These are phyloP conservation scores for Linum trigynum DNA, from an alignment of 345 rosid genomes.

Conservation along the genomic window DNA sequence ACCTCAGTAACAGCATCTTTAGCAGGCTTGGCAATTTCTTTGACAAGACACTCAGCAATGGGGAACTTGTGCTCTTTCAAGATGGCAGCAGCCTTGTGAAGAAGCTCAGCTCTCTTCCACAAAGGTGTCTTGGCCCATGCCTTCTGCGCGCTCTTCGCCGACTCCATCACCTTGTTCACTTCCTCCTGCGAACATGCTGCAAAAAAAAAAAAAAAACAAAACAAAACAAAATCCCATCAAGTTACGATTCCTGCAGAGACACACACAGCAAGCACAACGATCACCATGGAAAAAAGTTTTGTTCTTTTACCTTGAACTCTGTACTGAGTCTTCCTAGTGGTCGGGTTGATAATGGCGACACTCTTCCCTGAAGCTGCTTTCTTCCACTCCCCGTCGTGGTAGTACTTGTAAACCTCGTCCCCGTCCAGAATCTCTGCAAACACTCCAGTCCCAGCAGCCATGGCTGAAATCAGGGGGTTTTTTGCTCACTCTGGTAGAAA, in stretches of 20 bases:
- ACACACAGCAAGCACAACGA: background rate
- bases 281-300: too few species aligned
- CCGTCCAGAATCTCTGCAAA: slow-evolving; percentile 79
- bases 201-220: too few species aligned
- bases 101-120: slow-evolving; percentile 98
- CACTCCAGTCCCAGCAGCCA: slow-evolving; percentile 83
- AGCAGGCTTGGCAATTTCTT: slow-evolving; percentile 98
- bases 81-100: slow-evolving; percentile 88
- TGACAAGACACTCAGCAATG: slow-evolving; percentile 80
- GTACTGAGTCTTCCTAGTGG: slow-evolving; percentile 77
- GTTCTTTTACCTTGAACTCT: slow-evolving; percentile 71
- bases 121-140: slow-evolving; percentile 93
- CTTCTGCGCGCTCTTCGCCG: slow-evolving; percentile 75
- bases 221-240: too few species aligned
- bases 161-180: slow-evolving; percentile 82
- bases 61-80: slow-evolving; percentile 79
- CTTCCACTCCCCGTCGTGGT: slow-evolving; percentile 80
- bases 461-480: slow-evolving; percentile 10
- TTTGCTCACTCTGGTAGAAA: too few species aligned
- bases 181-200: slow-evolving; percentile 94
- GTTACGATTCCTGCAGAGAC: background rate
- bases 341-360: slow-evolving; percentile 75
- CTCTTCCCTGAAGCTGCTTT: slow-evolving; percentile 69
- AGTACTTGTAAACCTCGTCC: slow-evolving; percentile 65
- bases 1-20: slow-evolving; percentile 93